These are phyloP conservation scores for Solanum habrochaites DNA, from an alignment of 257 asterid genomes.

Conservation along the genomic window DNA sequence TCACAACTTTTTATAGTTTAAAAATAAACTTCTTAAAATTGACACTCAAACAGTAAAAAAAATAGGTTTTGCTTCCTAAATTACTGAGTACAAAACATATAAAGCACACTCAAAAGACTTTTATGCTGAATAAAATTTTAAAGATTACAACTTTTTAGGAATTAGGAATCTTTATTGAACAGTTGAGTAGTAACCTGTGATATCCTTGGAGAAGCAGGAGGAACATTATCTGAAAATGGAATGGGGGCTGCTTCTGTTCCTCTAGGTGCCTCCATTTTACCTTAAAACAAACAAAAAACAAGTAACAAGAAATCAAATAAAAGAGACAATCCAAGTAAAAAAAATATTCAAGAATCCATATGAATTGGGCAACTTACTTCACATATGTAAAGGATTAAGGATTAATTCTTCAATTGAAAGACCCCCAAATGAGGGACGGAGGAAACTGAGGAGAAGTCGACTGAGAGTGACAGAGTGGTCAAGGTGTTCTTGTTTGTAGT, in stretches of 20 bases:
- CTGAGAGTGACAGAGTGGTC: neutral
- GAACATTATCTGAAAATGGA: constrained; percentile 5
- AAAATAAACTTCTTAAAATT: neutral
- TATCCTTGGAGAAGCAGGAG: neutral
- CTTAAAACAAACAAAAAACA: neutral
- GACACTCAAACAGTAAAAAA: neutral
- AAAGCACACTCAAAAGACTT: neutral
- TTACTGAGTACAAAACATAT: neutral
- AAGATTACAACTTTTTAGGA: neutral
- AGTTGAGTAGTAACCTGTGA: neutral
- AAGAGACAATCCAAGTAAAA: neutral
- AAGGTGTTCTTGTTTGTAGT: neutral
- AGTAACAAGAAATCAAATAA: neutral
- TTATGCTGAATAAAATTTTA: neutral
- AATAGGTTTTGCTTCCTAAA: neutral
- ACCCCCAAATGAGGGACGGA: neutral
- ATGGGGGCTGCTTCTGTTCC: neutral
- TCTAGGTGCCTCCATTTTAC: constrained; percentile 8
- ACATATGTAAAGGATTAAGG: neutral
- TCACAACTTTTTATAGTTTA: neutral
- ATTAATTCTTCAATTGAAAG: neutral
- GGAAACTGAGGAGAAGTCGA: neutral
- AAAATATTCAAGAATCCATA: neutral
- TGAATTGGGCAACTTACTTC: neutral
- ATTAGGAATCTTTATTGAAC: neutral